Conservation (phyloP, 2,329 filamentous ascomycete genomes). For the Nakataea oryzae region DNA sequence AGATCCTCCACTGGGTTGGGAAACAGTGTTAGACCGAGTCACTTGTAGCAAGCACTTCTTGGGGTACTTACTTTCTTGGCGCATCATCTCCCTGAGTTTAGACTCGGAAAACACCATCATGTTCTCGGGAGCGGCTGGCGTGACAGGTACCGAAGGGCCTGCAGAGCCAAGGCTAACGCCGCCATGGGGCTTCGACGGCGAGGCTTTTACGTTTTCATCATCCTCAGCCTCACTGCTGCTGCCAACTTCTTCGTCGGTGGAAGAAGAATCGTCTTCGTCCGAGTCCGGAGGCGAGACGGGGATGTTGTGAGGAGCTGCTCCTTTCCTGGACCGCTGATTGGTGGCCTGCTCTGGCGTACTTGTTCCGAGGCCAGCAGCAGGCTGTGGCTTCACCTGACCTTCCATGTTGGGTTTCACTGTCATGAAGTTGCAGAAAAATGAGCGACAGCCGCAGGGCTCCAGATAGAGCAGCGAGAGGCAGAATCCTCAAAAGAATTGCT, state of each 20-base stretch:
- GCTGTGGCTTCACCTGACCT: background rate
- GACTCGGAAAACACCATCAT: background rate
- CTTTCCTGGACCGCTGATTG: background rate
- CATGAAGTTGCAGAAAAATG: background rate
- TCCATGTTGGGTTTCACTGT: background rate
- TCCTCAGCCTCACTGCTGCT: background rate
- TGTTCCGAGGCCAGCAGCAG: background rate
- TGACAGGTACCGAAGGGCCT: background rate
- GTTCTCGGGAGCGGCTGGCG: no score
- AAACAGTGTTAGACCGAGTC: background rate
- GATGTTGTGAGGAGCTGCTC: background rate
- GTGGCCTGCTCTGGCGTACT: background rate
- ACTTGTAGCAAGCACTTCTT: background rate
- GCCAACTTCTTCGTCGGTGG: background rate
- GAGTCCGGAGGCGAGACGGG: background rate
- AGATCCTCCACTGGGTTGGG: background rate
- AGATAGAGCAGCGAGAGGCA: background rate
- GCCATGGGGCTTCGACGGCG: background rate
- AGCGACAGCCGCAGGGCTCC: no score
- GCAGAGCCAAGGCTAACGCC: no score
- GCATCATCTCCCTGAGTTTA: constrained; percentile 1
- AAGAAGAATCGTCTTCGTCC: background rate
- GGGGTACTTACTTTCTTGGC: background rate
- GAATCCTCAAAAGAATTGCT: background rate
- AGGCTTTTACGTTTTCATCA: background rate